Evolutionary conservation across 352 stramenopile species (phyloP).

Genomic region (Globisporangium nagaii): DNA sequence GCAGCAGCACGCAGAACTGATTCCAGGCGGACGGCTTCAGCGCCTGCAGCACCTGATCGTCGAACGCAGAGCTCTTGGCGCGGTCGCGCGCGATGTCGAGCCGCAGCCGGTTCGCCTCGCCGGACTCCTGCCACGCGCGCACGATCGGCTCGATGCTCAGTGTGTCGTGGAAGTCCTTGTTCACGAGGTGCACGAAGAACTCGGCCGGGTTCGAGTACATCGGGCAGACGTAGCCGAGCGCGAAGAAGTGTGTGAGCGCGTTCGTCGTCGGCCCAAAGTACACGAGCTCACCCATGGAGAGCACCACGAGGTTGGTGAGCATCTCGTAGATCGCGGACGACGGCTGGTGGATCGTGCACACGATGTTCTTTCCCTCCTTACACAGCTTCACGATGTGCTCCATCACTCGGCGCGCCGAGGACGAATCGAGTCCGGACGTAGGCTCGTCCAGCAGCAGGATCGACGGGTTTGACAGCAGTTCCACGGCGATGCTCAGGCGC

Average conservation of each 20-base stretch:
- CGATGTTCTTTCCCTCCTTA: conserved; percentile 54
- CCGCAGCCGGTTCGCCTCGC: conserved; percentile 20
- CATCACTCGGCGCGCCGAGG: conserved; percentile 86
- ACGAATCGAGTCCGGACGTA: conserved; percentile 88
- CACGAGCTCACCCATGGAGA: conserved; percentile 72
- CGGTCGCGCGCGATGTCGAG: conserved; percentile 30
- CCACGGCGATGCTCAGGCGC: conserved; percentile 88
- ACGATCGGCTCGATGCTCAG: conserved; percentile 32
- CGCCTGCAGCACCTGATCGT: conserved; percentile 30
- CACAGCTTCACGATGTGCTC: conserved; percentile 50
- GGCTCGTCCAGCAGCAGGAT: conserved; percentile 94
- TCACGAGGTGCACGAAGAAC: conserved; percentile 60
- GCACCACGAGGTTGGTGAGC: conserved; percentile 56
- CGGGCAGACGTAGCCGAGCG: conserved; percentile 45
- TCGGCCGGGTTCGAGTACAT: conserved; percentile 69
- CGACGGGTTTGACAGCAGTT: conserved; percentile 91
- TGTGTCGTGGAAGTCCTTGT: conserved; percentile 47
- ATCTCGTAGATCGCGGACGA: conserved; percentile 64
- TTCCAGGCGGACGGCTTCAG: conserved; percentile 33
- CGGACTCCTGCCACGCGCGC: conserved; percentile 20
- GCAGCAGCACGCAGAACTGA: conserved; percentile 52
- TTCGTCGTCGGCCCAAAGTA: conserved; percentile 84
- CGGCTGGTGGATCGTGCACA: conserved; percentile 84
- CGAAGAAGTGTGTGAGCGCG: conserved; percentile 42
- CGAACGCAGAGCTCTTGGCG: conserved; percentile 11